Percentiles rank a stretch among this genome's conserved stretches.
Conservation (phyloP, 495 filamentous ascomycete species). For the Xylaria castorea region DNA sequence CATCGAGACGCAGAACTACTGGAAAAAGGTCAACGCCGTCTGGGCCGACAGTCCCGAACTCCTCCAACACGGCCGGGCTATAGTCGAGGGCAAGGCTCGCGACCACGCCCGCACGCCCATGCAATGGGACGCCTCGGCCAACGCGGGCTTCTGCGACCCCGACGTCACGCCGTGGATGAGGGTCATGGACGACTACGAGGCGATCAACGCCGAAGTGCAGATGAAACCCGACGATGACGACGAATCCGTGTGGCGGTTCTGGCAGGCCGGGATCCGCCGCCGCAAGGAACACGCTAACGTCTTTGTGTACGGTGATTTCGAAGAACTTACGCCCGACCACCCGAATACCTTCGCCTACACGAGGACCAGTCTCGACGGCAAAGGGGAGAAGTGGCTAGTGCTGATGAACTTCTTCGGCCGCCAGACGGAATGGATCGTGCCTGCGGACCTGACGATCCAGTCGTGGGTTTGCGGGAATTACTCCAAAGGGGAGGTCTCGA, state of each 20-base stretch:
- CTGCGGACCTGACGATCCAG: conserved; percentile 18
- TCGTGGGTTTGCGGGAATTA: conserved; percentile 33
- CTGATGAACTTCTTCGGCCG: conserved; percentile 38
- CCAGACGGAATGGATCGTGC: conserved; percentile 34
- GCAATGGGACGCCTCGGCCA: conserved; percentile 61
- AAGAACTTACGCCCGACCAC: conserved; percentile 31
- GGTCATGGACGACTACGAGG: conserved; percentile 51
- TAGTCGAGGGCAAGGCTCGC: conserved; percentile 52
- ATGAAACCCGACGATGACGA: conserved; percentile 33
- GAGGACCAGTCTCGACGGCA: conserved; percentile 26
- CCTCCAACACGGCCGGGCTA: conserved; percentile 4
- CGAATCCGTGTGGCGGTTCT: conserved; percentile 54
- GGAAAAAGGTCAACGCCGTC: conserved; percentile 45
- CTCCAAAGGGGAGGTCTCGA: conserved; percentile 23
- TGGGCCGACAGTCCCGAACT: conserved; percentile 8
- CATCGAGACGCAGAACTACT: conserved; percentile 67
- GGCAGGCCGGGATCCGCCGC: conserved; percentile 49
- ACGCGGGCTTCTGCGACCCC: conserved; percentile 58
- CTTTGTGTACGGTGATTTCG: conserved; percentile 69
- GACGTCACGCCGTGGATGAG: conserved; percentile 58
- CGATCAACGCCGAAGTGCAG: conserved; percentile 55
- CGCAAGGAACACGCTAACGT: conserved; percentile 59
- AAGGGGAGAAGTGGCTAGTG: conserved; percentile 33
- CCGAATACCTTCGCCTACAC: conserved; percentile 39
- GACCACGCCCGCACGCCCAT: conserved; percentile 69